phyloP scores from a whole-genome alignment of 2,329 filamentous ascomycete genomes.

The Nemania bipapillata region DNA sequence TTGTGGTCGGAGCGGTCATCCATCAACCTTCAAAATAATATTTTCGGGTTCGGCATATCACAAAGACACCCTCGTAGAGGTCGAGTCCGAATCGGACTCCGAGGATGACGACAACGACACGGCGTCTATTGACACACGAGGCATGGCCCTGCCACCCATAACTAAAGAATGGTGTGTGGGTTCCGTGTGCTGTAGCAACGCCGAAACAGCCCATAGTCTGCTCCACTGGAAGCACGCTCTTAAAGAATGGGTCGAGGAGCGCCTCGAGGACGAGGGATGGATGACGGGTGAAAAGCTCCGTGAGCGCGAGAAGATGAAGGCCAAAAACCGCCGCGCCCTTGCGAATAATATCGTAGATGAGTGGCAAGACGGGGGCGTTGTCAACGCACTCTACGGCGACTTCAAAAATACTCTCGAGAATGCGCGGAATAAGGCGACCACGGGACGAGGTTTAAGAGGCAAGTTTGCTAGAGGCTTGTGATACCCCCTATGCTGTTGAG shows the following conservation, averaged over 20 bases:
- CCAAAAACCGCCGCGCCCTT: constrained; percentile 67
- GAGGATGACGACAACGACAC: constrained; percentile 53
- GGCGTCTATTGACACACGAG: constrained; percentile 55
- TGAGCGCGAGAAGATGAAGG: constrained; percentile 69
- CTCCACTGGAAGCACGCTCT: constrained; percentile 80
- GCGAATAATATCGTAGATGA: constrained; percentile 71
- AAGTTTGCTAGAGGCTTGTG: constrained; percentile 22
- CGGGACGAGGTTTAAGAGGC: constrained; percentile 37
- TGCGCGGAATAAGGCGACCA: constrained; percentile 62
- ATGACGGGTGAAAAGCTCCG: constrained; percentile 67
- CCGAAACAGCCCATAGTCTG: constrained; percentile 75
- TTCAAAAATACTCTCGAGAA: constrained; percentile 72
- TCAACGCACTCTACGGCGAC: constrained; percentile 70
- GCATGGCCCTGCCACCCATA: constrained; percentile 51
- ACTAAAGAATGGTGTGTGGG: constrained; percentile 58
- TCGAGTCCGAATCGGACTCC: constrained; percentile 58
- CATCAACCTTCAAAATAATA: constrained; percentile 71
- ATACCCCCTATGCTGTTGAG: too few relatives aligned
- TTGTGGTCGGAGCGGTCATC: constrained; percentile 75
- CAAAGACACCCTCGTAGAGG: constrained; percentile 71
- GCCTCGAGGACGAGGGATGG: constrained; percentile 68
- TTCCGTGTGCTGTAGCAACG: constrained; percentile 60
- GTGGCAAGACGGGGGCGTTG: constrained; percentile 70
- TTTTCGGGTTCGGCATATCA: constrained; percentile 75
- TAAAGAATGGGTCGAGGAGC: constrained; percentile 75